Evolutionary conservation across 225 moss, liverwort and hornwort species (phyloP), one percentile per base, ranked within the genome.

Genomic region (Antitrichia curtipendula): DNA sequence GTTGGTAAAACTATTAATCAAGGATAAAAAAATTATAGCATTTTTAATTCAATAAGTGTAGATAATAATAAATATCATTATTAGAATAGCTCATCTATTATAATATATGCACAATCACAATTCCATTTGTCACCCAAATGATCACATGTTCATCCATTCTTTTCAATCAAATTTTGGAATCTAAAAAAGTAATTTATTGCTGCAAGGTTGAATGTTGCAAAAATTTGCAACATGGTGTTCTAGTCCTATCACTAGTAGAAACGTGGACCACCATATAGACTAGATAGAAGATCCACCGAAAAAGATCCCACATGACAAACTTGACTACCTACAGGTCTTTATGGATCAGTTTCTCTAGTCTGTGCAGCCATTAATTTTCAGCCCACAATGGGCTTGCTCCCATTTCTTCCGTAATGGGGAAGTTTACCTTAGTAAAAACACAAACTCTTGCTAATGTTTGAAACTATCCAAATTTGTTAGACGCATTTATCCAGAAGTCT

Each of bases 171-270:
- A 0, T 29, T 29, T 73, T 4, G 9, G 3, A 31, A 1, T 31
- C 4, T 2, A 73, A 49, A 18, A 7, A 29, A 47, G 0, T 0
- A 40, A 1, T 24, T 3, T 0, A 0, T 8, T 40, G 24, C 0
- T 45, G 2, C 28, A 71, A 43, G 0, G 28, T 45, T 15, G n/a
- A n/a, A 5, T 70, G 40, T 41, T 45, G 4, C 1, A 28, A 29
- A 45, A 17, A 1, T n/a, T 31, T 73, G 4, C 7, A 31, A 49
- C 0, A 0, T 0, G 6, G 2, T 5, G 0, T 19, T 2, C 2
- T 7, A 47, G 6, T 73, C 11, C 7, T 47, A 17, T 45, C 10
- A 16, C 4, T 29, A 47, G 0, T 29, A 29, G 2, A 73, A 47
- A 29, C 18, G 18, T 45, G 4, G 17, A 8, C 6, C 45, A 1